These are phyloP conservation scores for Zhuliangozyma blackwelliae DNA, from an alignment of 1,139 yeast species.

Conservation along the genomic window DNA sequence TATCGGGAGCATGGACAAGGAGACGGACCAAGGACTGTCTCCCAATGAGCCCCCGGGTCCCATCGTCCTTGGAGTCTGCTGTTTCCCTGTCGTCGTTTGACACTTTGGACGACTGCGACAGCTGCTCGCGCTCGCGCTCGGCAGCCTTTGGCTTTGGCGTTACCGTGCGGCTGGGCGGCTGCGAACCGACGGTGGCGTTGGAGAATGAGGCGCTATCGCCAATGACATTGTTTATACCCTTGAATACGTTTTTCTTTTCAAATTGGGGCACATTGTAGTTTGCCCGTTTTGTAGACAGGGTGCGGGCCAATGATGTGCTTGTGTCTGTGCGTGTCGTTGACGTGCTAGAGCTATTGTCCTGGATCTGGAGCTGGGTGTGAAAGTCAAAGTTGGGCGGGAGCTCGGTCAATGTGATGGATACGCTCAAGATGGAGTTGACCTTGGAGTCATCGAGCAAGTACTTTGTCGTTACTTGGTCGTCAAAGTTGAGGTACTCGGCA, in stretches of 20 bases:
- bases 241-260: constrained; percentile 35
- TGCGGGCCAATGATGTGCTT: constrained; percentile 1
- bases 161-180: neutral
- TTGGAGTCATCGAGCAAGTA: constrained; percentile 74
- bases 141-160: neutral
- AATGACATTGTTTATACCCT: constrained; percentile 38
- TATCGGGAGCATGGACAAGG: neutral
- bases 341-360: constrained; percentile 17
- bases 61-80: neutral
- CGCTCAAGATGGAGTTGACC: constrained; percentile 69
- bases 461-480: constrained; percentile 50
- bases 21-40: no score
- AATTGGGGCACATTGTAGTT: constrained; percentile 34
- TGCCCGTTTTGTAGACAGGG: constrained; percentile 3
- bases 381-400: constrained; percentile 40
- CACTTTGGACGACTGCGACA: neutral
- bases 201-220: constrained; percentile 7
- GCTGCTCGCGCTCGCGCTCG: neutral
- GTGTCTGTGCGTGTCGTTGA: constrained; percentile 4
- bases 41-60: no score
- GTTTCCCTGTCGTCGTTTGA: neutral
- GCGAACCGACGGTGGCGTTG: neutral
- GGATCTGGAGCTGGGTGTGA: constrained; percentile 38
- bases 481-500: constrained; percentile 63
- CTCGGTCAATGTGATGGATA: constrained; percentile 38